A percentile compares a stretch with the other conserved stretches of the same genome.
Conservation (phyloP, 78 protist genomes). For the Pelomyxa schiedti region DNA sequence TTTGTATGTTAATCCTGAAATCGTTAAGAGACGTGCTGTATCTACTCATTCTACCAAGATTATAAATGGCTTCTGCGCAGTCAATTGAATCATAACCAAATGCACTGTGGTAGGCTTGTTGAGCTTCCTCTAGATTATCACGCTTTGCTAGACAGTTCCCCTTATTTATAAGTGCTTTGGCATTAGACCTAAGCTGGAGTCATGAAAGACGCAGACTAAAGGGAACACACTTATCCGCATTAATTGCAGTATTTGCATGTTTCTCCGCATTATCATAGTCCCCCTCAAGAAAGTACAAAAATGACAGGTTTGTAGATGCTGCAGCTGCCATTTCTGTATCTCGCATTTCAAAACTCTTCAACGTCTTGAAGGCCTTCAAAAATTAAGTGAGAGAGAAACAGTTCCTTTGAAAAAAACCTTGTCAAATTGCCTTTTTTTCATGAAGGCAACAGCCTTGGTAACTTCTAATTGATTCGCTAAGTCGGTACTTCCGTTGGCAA, state of each 20-base stretch:
- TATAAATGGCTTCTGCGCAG: slow-evolving; percentile 69
- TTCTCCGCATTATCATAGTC: slow-evolving; percentile 15
- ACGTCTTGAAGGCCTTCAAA: slow-evolving; percentile 39
- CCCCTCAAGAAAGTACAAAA: slow-evolving; percentile 61
- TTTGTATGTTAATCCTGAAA: slow-evolving; percentile 31
- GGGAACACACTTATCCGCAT: no score
- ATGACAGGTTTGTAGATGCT: slow-evolving; percentile 71
- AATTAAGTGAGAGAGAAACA: background rate
- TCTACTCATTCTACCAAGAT: no score
- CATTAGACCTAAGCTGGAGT: no score
- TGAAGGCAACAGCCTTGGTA: slow-evolving; percentile 28
- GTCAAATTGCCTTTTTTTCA: slow-evolving; percentile 5
- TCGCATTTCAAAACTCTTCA: slow-evolving; percentile 58
- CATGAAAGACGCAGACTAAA: no score
- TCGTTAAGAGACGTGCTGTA: no score
- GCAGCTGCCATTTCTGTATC: slow-evolving; percentile 10
- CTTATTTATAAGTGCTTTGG: slow-evolving; percentile 66
- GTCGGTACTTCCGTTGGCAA: background rate
- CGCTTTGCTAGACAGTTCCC: slow-evolving; percentile 33
- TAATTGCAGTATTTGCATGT: slow-evolving; percentile 46
- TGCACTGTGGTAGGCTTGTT: slow-evolving; percentile 42
- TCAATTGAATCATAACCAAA: slow-evolving; percentile 54
- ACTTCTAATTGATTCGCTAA: slow-evolving; percentile 44
- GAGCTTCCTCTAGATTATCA: slow-evolving; percentile 17
- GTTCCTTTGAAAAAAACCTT: background rate